Evolutionary conservation across 257 asterid species (phyloP).

Genomic region (Penstemon barbatus): DNA sequence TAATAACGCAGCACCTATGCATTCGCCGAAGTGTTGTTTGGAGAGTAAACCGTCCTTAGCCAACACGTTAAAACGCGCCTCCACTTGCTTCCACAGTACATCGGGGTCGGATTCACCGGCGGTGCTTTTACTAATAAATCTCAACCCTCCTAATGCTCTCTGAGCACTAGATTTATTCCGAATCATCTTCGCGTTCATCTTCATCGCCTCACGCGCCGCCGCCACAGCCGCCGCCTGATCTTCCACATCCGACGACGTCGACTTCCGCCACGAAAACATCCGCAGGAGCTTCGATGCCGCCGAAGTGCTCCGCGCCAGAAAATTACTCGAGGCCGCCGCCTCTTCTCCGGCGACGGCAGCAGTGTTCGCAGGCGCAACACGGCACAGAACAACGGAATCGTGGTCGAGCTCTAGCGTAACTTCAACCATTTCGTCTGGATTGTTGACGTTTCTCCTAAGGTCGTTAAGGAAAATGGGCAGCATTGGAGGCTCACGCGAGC

Average conservation of each 20-base stretch:
- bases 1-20: conserved; percentile 61
- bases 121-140: conserved; percentile 70
- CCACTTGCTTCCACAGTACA: conserved; percentile 68
- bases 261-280: conserved; percentile 65
- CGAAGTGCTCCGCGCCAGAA: conserved; percentile 53
- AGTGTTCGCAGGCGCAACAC: conserved; percentile 38
- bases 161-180: conserved; percentile 78
- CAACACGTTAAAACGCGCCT: conserved; percentile 58
- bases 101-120: conserved; percentile 42
- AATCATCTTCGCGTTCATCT: conserved; percentile 58
- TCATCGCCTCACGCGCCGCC: conserved; percentile 71
- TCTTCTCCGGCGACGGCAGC: conserved; percentile 3
- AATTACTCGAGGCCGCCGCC: conserved; percentile 23
- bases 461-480: conserved; percentile 76
- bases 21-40: conserved; percentile 81
- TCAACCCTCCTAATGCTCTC: conserved; percentile 77
- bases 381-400: conserved; percentile 47
- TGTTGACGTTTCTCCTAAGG: conserved; percentile 37
- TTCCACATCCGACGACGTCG: conserved; percentile 40
- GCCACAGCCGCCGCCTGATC: conserved; percentile 30
- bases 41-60: conserved; percentile 70
- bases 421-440: conserved; percentile 60
- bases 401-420: conserved; percentile 81
- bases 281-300: conserved; percentile 58
- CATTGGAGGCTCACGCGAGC: conserved; percentile 49